Conservation (phyloP, 2,329 filamentous ascomycete species). For the Aschersonia sp. region DNA sequence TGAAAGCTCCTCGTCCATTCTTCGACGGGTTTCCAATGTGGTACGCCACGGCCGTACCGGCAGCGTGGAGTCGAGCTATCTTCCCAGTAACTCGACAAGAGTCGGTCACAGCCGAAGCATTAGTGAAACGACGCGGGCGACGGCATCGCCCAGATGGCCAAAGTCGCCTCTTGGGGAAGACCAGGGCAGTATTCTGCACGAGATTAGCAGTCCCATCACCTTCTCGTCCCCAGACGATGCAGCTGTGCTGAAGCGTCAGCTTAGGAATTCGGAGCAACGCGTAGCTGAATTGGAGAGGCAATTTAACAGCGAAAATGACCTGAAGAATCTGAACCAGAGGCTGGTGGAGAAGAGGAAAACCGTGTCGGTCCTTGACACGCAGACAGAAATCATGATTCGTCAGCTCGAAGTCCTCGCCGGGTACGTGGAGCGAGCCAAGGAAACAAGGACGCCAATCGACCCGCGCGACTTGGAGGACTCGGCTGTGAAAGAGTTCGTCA, state of each 20-base stretch:
- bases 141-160: conserved; percentile 55
- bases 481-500: conserved; percentile 81
- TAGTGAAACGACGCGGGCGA: conserved; percentile 51
- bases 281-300: conserved; percentile 80
- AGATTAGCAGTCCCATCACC: conserved; percentile 60
- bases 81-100: conserved; percentile 18
- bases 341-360: conserved; percentile 89
- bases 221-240: conserved; percentile 52
- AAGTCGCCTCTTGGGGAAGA: conserved; percentile 51
- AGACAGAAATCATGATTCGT: conserved; percentile 88
- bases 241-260: conserved; percentile 54
- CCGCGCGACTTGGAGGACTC: conserved; percentile 73
- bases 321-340: conserved; percentile 72
- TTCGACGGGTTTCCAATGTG: conserved; percentile 83
- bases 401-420: conserved; percentile 83
- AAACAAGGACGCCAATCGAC: conserved; percentile 67
- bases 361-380: conserved; percentile 83
- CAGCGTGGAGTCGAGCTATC: conserved; percentile 49
- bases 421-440: conserved; percentile 76
- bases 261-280: conserved; percentile 68
- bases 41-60: conserved; percentile 85
- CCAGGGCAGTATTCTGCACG: conserved; percentile 27
- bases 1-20: conserved; percentile 62
- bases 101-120: conserved; percentile 44
- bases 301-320: conserved; percentile 48